These are phyloP conservation scores for Chernovozyma sophiae-reginae DNA, from an alignment of 1,139 yeast genomes.

Conservation along the genomic window DNA sequence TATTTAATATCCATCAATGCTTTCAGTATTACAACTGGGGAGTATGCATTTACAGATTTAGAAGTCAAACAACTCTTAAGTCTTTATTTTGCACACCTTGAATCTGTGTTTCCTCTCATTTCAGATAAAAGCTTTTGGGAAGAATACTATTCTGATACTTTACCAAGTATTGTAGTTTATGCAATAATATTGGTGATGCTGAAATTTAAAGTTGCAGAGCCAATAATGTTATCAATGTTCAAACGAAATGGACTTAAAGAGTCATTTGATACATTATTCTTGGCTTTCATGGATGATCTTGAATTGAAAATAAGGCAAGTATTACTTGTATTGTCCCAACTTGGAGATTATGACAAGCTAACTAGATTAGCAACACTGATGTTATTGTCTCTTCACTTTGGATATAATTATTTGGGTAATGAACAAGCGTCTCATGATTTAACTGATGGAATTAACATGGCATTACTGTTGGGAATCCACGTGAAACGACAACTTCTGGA, in stretches of 20 bases:
- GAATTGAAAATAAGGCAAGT: conserved; percentile 32
- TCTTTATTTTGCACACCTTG: conserved; percentile 29
- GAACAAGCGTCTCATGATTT: conserved; percentile 37
- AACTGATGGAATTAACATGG: conserved; percentile 27
- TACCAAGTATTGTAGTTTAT: conserved; percentile 23
- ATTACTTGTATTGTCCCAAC: conserved; percentile 23
- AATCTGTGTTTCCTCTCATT: conserved; percentile 32
- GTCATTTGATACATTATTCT: conserved; percentile 13
- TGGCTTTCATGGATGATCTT: conserved; percentile 24
- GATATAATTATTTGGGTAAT: conserved; percentile 28
- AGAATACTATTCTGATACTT: conserved; percentile 18
- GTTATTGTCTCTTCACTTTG: conserved; percentile 28
- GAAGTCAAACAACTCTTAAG: conserved; percentile 22
- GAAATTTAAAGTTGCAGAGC: conserved; percentile 26
- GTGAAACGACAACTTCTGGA: conserved; percentile 19
- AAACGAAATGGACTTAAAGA: conserved; percentile 7
- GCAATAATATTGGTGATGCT: conserved; percentile 25
- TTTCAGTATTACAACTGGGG: conserved; percentile 27
- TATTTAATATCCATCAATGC: conserved; percentile 27
- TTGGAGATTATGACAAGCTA: conserved; percentile 37
- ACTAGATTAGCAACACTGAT: conserved; percentile 24
- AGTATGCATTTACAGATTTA: conserved; percentile 16
- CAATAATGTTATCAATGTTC: conserved; percentile 21
- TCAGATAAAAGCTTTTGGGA: conserved; percentile 27
- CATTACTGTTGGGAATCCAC: conserved; percentile 30